These are phyloP conservation scores for Chrysoporthe puriensis DNA, from an alignment of 2,329 filamentous ascomycete genomes.

Conservation along the genomic window DNA sequence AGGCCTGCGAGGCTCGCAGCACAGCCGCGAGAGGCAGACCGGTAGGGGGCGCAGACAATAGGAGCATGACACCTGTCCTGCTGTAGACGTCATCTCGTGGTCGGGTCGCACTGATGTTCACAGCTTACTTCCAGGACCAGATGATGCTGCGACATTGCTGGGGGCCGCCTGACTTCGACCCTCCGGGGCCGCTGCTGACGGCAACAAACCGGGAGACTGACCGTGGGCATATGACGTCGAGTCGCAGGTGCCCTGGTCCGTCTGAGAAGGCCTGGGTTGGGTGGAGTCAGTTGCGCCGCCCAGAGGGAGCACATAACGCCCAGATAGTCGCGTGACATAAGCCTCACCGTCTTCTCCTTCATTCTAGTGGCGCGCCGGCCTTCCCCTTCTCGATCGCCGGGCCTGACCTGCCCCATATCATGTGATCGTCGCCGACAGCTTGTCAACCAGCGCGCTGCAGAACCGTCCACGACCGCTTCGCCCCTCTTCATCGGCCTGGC, in stretches of 20 bases:
- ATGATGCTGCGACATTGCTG: background rate
- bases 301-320: background rate
- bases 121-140: background rate
- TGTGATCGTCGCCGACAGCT: background rate
- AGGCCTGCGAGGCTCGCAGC: background rate
- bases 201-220: constrained; percentile 16
- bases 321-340: background rate
- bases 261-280: background rate
- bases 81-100: constrained; percentile 28
- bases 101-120: constrained; percentile 6
- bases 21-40: no score
- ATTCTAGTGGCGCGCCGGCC: background rate
- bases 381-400: background rate
- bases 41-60: constrained; percentile 15
- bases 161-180: constrained; percentile 4
- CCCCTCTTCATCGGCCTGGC: background rate
- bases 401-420: constrained; percentile 3
- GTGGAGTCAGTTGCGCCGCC: background rate
- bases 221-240: constrained; percentile 27
- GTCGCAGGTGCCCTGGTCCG: constrained; percentile 22
- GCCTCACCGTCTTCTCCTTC: constrained; percentile 1
- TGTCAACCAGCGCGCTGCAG: background rate
- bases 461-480: background rate
- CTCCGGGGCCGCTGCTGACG: constrained; percentile 13
- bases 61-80: constrained; percentile 27